phyloP scores from a whole-genome alignment of 306 rosid genomes.

The Amphicarpaea edgeworthii region DNA sequence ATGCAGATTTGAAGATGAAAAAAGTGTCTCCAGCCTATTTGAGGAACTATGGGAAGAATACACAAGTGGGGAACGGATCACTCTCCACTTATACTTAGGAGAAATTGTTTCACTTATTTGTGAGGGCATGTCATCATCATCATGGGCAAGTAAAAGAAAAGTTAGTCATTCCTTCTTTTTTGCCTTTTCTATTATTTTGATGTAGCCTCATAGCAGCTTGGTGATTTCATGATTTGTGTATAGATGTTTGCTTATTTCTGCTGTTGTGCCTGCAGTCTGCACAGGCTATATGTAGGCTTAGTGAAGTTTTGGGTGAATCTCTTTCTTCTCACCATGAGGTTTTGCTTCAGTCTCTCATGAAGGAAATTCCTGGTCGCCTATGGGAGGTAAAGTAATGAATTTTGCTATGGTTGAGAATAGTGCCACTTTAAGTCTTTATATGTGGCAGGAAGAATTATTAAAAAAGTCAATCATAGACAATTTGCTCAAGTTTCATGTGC shows the following conservation, averaged over 20 bases:
- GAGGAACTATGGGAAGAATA: slow-evolving; percentile 99
- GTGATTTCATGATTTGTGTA: slow-evolving; percentile 27
- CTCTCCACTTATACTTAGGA: slow-evolving; percentile 80
- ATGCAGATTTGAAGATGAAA: slow-evolving; percentile 88
- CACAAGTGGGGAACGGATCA: slow-evolving; percentile 89
- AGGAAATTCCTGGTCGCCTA: slow-evolving; percentile 89
- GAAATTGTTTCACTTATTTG: slow-evolving; percentile 86
- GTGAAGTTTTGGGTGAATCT: slow-evolving; percentile 96
- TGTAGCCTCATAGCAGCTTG: slow-evolving; percentile 26
- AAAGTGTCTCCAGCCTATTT: slow-evolving; percentile 71
- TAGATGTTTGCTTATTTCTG: slow-evolving; percentile 41
- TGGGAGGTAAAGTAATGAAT: slow-evolving; percentile 80
- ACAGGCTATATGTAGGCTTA: slow-evolving; percentile 80
- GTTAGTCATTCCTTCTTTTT: slow-evolving; percentile 52
- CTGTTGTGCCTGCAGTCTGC: slow-evolving; percentile 73
- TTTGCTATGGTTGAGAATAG: slow-evolving; percentile 23
- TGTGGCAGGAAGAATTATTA: slow-evolving; percentile 14
- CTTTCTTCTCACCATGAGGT: slow-evolving; percentile 71
- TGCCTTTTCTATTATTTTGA: slow-evolving; percentile 37
- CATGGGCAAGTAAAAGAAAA: slow-evolving; percentile 88
- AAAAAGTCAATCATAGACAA: slow-evolving; percentile 17
- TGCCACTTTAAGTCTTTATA: slow-evolving; percentile 35
- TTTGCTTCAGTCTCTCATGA: slow-evolving; percentile 82
- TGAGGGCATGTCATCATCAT: slow-evolving; percentile 79
- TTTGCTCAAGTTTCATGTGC: slow-evolving; percentile 21